Evolutionary conservation across 495 filamentous ascomycete species (phyloP).

Genomic region (Xylaria acuta): DNA sequence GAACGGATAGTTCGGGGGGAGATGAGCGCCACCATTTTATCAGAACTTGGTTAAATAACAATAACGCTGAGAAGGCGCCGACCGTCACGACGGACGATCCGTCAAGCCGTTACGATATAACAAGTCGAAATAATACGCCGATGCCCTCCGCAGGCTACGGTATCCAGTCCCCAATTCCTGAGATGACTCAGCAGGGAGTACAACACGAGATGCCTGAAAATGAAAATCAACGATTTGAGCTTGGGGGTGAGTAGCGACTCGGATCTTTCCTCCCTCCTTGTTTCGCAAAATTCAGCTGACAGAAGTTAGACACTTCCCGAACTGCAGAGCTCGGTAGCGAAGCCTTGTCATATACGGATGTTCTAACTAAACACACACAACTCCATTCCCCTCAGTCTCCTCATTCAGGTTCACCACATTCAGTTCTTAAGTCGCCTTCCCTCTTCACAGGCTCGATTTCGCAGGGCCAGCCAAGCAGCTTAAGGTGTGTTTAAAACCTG

Average conservation of each 20-base stretch:
- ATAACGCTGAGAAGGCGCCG: constrained; percentile 47
- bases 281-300: constrained; percentile 24
- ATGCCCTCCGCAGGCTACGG: constrained; percentile 19
- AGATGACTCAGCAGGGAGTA: constrained; percentile 42
- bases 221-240: constrained; percentile 49
- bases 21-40: constrained; percentile 50
- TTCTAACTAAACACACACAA: constrained; percentile 39
- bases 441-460: constrained; percentile 17
- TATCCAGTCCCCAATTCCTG: constrained; percentile 22
- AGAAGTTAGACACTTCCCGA: constrained; percentile 38
- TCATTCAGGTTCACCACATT: constrained; percentile 10
- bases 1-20: constrained; percentile 49
- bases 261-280: not conserved
- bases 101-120: constrained; percentile 38
- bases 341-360: constrained; percentile 32
- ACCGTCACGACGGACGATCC: constrained; percentile 57
- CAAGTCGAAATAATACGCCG: constrained; percentile 35
- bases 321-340: constrained; percentile 47
- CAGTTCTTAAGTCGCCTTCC: constrained; percentile 24
- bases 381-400: constrained; percentile 30
- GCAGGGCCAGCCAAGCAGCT: constrained; percentile 29
- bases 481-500: no score
- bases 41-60: constrained; percentile 51
- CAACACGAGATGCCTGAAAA: constrained; percentile 48
- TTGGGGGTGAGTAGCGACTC: constrained; percentile 46